These are phyloP conservation scores for Candida orba DNA, from an alignment of 805 yeast species.

Conservation along the genomic window DNA sequence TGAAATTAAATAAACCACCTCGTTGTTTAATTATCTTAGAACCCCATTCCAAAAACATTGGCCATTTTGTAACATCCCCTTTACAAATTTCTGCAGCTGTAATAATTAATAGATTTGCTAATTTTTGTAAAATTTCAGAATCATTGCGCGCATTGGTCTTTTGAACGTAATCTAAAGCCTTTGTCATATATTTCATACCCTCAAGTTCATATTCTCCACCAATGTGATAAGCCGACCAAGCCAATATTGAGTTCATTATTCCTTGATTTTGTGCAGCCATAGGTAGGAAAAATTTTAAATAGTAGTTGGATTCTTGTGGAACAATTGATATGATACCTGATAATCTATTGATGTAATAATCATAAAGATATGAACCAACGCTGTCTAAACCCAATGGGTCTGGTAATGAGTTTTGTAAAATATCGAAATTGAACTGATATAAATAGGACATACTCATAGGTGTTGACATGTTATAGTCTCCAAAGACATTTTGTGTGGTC, in stretches of 20 bases:
- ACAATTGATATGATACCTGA: slow-evolving; percentile 42
- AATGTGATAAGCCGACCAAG: slow-evolving; percentile 43
- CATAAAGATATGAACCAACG: slow-evolving; percentile 37
- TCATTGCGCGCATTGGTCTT: slow-evolving; percentile 24
- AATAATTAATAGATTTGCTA: slow-evolving; percentile 61
- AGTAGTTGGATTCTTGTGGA: slow-evolving; percentile 44
- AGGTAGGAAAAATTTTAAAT: slow-evolving; percentile 42
- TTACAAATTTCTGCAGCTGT: slow-evolving; percentile 79
- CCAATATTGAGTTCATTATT: slow-evolving; percentile 44
- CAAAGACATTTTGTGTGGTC: slow-evolving; percentile 1
- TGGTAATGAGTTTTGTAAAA: slow-evolving; percentile 17
- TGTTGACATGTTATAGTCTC: not conserved
- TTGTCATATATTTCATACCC: slow-evolving; percentile 41
- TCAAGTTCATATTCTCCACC: slow-evolving; percentile 34
- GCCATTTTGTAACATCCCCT: slow-evolving; percentile 78
- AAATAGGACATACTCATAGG: slow-evolving; percentile 7
- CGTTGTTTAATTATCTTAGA: slow-evolving; percentile 50
- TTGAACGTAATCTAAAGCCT: slow-evolving; percentile 38
- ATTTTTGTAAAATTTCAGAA: slow-evolving; percentile 28
- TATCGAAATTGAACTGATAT: slow-evolving; percentile 13
- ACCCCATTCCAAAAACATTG: slow-evolving; percentile 56
- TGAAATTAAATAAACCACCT: slow-evolving; percentile 54
- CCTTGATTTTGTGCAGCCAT: slow-evolving; percentile 45
- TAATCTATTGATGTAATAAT: slow-evolving; percentile 42
- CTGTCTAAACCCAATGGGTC: slow-evolving; percentile 29